Conservation (phyloP, 768 basidiomycete species). For the Suillus weaverae region DNA sequence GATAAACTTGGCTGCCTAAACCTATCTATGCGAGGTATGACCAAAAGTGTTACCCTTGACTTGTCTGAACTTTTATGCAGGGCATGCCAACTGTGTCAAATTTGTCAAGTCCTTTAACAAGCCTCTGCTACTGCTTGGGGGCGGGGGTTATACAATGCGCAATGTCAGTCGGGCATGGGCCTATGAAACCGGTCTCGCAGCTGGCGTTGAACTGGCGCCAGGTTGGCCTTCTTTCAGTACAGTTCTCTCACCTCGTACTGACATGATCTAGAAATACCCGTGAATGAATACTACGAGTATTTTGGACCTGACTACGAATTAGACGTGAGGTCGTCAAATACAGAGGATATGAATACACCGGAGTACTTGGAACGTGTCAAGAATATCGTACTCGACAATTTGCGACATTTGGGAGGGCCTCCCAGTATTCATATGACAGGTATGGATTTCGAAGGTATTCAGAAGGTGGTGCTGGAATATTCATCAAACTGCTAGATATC, state of each 20-base stretch:
- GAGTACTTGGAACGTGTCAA: constrained; percentile 94
- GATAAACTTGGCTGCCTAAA: constrained; percentile 97
- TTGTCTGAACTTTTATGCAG: constrained; percentile 37
- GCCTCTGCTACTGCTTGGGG: constrained; percentile 91
- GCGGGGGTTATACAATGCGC: constrained; percentile 98
- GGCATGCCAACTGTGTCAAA: constrained; percentile 96
- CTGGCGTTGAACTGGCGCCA: constrained; percentile 87
- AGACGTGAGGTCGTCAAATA: constrained; percentile 92
- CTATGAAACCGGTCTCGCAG: constrained; percentile 97
- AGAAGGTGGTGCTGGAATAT: not conserved
- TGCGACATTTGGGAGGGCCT: constrained; percentile 82
- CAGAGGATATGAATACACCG: constrained; percentile 91
- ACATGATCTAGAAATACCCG: constrained; percentile 79
- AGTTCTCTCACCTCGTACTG: constrained; percentile 7
- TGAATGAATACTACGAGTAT: constrained; percentile 99
- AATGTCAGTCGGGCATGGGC: constrained; percentile 98
- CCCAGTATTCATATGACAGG: constrained; percentile 93
- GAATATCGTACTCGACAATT: constrained; percentile 87
- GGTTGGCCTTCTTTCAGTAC: constrained; percentile 43
- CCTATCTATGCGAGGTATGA: constrained; percentile 86
- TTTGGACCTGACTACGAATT: constrained; percentile 97
- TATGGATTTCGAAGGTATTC: constrained; percentile 33
- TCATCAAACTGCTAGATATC: constrained; percentile 54
- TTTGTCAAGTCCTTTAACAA: constrained; percentile 97
- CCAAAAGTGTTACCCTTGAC: not conserved